Percentiles rank a stretch among this genome's conserved stretches.
phyloP scores from a whole-genome alignment of 2,329 filamentous ascomycete species.

The Neurospora crassa region DNA sequence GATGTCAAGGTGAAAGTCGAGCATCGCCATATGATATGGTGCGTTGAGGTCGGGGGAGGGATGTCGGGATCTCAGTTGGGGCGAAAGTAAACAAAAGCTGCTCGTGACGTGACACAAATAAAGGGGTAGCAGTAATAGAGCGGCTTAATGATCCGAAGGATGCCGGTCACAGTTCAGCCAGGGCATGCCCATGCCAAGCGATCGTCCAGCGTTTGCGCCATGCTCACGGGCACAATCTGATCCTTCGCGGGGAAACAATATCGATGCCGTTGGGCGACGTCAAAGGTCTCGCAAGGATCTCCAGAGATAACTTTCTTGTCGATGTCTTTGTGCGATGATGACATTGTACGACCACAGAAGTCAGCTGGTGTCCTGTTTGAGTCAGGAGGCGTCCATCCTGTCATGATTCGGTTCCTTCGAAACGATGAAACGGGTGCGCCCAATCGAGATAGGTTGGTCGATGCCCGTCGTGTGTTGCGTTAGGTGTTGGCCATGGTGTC shows the following conservation, averaged over 20 bases:
- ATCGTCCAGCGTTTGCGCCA: neutral
- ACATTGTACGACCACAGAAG: neutral
- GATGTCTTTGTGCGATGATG: neutral
- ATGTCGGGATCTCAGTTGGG: conserved; percentile 10
- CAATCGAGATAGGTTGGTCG: neutral
- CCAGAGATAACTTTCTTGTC: neutral
- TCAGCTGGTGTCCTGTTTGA: neutral
- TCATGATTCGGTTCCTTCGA: neutral
- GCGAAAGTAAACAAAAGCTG: conserved; percentile 10
- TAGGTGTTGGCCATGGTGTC: neutral
- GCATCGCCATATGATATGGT: conserved; percentile 10
- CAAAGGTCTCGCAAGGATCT: neutral
- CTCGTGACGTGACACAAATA: neutral
- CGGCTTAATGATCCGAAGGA: neutral
- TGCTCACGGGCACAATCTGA: neutral
- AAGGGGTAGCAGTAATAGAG: neutral
- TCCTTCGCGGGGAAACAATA: neutral
- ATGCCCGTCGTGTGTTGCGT: neutral
- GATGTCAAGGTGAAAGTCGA: conserved; percentile 3
- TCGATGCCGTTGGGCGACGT: neutral
- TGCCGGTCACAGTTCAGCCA: too few relatives aligned
- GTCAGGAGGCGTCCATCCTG: neutral
- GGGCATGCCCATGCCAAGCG: neutral
- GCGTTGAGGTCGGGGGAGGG: conserved; percentile 14
- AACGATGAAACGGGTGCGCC: neutral